A percentile compares a stretch with the other conserved stretches of the same genome.
phyloP scores from a whole-genome alignment of 2,329 filamentous ascomycete genomes.

The Moelleriella libera region DNA sequence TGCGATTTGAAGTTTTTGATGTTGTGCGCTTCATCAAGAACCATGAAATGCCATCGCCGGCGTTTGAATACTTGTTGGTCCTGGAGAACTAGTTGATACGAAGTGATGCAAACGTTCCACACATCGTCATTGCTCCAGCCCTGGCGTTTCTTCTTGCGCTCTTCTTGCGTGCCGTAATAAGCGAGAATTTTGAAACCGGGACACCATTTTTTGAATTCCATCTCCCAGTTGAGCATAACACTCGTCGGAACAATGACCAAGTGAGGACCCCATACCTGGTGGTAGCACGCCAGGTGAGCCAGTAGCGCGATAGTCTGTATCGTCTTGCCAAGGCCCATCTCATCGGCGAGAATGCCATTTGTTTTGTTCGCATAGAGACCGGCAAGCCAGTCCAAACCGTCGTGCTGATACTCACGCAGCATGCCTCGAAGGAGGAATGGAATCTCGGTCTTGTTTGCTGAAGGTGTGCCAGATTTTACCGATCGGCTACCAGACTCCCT shows the following conservation, averaged over 20 bases:
- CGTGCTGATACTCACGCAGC: slow-evolving; percentile 89
- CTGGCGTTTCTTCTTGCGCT: slow-evolving; percentile 77
- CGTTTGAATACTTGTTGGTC: slow-evolving; percentile 91
- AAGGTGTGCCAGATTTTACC: slow-evolving; percentile 15
- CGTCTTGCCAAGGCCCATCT: slow-evolving; percentile 97
- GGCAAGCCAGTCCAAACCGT: slow-evolving; percentile 93
- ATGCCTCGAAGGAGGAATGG: slow-evolving; percentile 77
- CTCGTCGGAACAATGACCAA: slow-evolving; percentile 93
- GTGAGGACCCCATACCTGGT: slow-evolving; percentile 91
- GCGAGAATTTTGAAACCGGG: slow-evolving; percentile 96
- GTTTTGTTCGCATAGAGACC: slow-evolving; percentile 84
- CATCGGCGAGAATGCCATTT: slow-evolving; percentile 92
- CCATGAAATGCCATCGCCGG: slow-evolving; percentile 92
- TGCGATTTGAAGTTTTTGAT: slow-evolving; percentile 99
- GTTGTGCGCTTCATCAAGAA: slow-evolving; percentile 95
- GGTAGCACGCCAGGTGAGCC: slow-evolving; percentile 79
- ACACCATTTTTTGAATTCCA: slow-evolving; percentile 99
- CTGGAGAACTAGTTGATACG: slow-evolving; percentile 89
- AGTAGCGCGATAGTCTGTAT: slow-evolving; percentile 94
- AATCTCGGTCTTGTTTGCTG: slow-evolving; percentile 50
- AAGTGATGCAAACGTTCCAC: slow-evolving; percentile 97
- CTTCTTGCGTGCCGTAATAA: slow-evolving; percentile 89
- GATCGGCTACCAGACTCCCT: slow-evolving; percentile 17
- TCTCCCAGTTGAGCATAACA: slow-evolving; percentile 99
- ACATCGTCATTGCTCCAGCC: slow-evolving; percentile 89